These are phyloP conservation scores for Amanita subjunquillea DNA, from an alignment of 768 basidiomycete species.

Conservation along the genomic window DNA sequence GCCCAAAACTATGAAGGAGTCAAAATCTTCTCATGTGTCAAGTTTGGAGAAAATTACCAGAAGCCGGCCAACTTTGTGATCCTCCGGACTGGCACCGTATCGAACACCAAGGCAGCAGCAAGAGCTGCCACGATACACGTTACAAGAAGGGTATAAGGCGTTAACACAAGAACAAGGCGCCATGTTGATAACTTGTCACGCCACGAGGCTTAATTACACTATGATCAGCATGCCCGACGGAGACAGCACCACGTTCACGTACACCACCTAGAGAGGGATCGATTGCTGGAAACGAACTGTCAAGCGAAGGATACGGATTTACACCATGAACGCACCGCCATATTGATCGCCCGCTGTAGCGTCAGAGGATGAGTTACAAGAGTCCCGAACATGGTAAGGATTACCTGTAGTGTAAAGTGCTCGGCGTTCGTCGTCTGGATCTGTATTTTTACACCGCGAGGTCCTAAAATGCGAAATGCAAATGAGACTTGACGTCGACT, in stretches of 20 bases:
- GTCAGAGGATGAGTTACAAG: neutral
- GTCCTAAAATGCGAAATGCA: neutral
- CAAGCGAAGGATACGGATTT: neutral
- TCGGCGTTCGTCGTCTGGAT: neutral
- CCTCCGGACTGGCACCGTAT: neutral
- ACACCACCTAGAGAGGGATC: neutral
- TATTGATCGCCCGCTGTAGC: neutral
- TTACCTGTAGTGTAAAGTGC: neutral
- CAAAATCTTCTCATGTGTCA: neutral
- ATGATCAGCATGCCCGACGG: neutral
- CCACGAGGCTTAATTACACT: neutral
- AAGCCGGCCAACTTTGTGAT: conserved; percentile 14
- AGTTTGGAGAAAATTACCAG: conserved; percentile 12
- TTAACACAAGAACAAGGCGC: conserved; percentile 12
- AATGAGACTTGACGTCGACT: neutral
- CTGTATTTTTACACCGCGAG: neutral
- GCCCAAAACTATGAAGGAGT: conserved; percentile 34
- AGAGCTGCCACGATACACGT: conserved; percentile 10
- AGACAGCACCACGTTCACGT: neutral
- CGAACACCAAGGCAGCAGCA: conserved; percentile 3
- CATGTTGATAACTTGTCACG: neutral
- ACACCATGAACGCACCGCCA: neutral
- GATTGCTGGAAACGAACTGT: neutral
- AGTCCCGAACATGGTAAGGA: neutral
- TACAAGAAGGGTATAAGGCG: conserved; percentile 13